These are phyloP conservation scores for Leishmania mexicana DNA, from an alignment of 208 protist species.

Conservation along the genomic window DNA sequence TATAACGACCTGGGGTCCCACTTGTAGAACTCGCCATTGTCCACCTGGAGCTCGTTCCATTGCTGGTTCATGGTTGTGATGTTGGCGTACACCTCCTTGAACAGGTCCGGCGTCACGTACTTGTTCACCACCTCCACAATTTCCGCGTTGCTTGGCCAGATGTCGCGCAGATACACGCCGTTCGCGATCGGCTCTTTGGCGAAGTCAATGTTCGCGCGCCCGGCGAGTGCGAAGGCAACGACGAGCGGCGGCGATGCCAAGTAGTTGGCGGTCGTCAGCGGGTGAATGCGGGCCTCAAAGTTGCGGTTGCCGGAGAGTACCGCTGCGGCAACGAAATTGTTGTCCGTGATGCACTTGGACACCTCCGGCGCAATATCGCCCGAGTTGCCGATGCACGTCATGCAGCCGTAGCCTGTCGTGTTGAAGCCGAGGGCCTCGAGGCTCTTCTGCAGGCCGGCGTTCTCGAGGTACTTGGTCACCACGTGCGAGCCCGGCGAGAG, in stretches of 20 bases:
- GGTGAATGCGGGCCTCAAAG: conserved; percentile 96
- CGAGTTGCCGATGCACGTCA: conserved; percentile 98
- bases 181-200: conserved; percentile 89
- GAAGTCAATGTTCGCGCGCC: conserved; percentile 95
- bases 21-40: conserved; percentile 89
- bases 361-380: conserved; percentile 91
- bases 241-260: conserved; percentile 96
- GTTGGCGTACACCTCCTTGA: conserved; percentile 91
- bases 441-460: conserved; percentile 81
- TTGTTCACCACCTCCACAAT: conserved; percentile 74
- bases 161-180: conserved; percentile 95
- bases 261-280: conserved; percentile 95
- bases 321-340: conserved; percentile 93
- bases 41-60: conserved; percentile 93
- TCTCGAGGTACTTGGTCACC: conserved; percentile 94
- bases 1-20: conserved; percentile 96
- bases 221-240: conserved; percentile 96
- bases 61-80: conserved; percentile 90
- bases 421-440: conserved; percentile 92
- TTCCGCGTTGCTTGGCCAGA: conserved; percentile 95
- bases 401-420: conserved; percentile 96
- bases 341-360: conserved; percentile 92
- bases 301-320: conserved; percentile 97
- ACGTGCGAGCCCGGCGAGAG: conserved; percentile 96
- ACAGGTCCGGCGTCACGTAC: conserved; percentile 89